phyloP scores from a whole-genome alignment of 2,329 filamentous ascomycete species.

The Trichoderma koningii region DNA sequence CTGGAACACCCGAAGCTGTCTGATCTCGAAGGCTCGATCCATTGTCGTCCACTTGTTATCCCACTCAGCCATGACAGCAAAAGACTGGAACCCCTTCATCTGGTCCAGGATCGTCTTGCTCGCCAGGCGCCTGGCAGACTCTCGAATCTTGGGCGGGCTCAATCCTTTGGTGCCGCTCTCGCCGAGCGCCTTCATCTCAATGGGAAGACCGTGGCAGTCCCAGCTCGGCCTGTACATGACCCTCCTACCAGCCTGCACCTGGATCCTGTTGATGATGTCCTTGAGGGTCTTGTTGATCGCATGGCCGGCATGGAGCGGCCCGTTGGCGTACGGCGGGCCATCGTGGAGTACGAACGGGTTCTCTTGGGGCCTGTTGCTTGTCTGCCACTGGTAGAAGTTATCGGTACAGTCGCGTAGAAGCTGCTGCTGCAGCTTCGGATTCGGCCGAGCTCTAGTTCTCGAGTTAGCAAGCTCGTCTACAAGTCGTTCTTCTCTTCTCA shows the following conservation, averaged over 20 bases:
- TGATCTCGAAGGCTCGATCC: slow-evolving; percentile 72
- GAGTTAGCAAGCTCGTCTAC: not conserved
- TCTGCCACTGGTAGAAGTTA: slow-evolving; percentile 88
- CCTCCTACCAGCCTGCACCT: slow-evolving; percentile 70
- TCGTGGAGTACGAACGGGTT: slow-evolving; percentile 82
- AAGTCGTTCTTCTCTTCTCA: not conserved
- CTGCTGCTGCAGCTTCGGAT: slow-evolving; percentile 50
- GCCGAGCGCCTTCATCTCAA: slow-evolving; percentile 91
- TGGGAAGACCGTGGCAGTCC: slow-evolving; percentile 97
- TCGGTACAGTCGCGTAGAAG: slow-evolving; percentile 80
- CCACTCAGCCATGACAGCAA: slow-evolving; percentile 82
- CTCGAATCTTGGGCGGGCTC: slow-evolving; percentile 61
- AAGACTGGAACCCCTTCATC: slow-evolving; percentile 71
- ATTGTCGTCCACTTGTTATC: slow-evolving; percentile 75
- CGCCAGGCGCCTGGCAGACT: slow-evolving; percentile 66
- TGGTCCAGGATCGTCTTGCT: slow-evolving; percentile 69
- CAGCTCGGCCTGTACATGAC: slow-evolving; percentile 88
- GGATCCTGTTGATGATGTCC: slow-evolving; percentile 83
- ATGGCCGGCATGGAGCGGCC: slow-evolving; percentile 86
- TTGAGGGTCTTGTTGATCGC: slow-evolving; percentile 97
- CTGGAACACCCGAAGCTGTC: slow-evolving; percentile 74
- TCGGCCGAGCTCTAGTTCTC: slow-evolving; percentile 52
- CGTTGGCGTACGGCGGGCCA: slow-evolving; percentile 96
- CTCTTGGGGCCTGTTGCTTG: slow-evolving; percentile 54
- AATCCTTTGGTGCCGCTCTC: slow-evolving; percentile 47